Conservation (phyloP, 768 basidiomycete genomes). For the Pisolithus tinctorius region DNA sequence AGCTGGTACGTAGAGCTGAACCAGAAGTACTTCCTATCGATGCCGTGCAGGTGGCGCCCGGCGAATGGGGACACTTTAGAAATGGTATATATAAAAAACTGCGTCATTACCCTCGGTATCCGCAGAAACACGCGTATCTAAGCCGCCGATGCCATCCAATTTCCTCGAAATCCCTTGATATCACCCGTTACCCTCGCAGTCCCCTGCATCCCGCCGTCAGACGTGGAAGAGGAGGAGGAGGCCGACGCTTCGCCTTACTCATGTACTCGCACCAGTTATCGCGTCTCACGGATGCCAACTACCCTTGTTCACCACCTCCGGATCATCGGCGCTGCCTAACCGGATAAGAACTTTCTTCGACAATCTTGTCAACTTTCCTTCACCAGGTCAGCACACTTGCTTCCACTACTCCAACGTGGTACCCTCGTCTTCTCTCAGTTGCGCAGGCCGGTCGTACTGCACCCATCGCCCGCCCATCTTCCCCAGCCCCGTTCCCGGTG, state of each 20-base stretch:
- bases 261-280: conserved; percentile 28
- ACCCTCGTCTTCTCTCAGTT: conserved; percentile 68
- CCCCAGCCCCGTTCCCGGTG: conserved; percentile 62
- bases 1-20: conserved; percentile 64
- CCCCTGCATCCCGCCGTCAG: conserved; percentile 18
- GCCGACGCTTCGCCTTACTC: conserved; percentile 45
- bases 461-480: conserved; percentile 49
- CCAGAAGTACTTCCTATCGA: conserved; percentile 85
- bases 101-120: not conserved
- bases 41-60: conserved; percentile 78
- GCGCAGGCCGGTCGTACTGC: conserved; percentile 73
- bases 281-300: conserved; percentile 29
- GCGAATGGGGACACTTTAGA: conserved; percentile 83
- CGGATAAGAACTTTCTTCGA: conserved; percentile 71
- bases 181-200: conserved; percentile 24
- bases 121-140: conserved; percentile 5
- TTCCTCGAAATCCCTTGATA: conserved; percentile 72
- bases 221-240: conserved; percentile 33
- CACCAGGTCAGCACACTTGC: conserved; percentile 41
- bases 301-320: conserved; percentile 29
- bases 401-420: conserved; percentile 69
- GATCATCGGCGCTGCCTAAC: conserved; percentile 43
- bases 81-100: conserved; percentile 43
- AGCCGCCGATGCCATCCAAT: conserved; percentile 66
- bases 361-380: conserved; percentile 60